Conservation (phyloP, 371 early-diverging fungal species). For the Circinella umbellata region DNA sequence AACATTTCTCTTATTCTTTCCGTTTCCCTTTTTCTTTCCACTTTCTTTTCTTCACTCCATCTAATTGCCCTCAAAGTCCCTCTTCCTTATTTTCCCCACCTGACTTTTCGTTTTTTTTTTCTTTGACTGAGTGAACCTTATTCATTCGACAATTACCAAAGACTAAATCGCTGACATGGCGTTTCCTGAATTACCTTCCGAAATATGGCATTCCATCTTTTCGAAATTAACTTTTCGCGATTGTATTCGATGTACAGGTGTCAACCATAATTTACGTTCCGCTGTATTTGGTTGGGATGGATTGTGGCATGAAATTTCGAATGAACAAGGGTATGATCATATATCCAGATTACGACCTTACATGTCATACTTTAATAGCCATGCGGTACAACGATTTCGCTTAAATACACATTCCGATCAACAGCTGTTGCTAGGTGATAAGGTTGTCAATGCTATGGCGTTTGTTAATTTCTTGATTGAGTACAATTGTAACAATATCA, state of each 20-base stretch:
- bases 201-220: slow-evolving; percentile 2
- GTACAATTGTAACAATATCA: background rate
- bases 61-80: too few species aligned
- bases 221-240: background rate
- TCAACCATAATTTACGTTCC: background rate
- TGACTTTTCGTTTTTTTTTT: too few species aligned
- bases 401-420: background rate
- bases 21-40: too few species aligned
- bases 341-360: background rate
- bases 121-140: too few species aligned
- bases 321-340: background rate
- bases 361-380: background rate
- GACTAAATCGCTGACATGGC: background rate
- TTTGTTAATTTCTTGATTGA: background rate
- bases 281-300: background rate
- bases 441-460: background rate
- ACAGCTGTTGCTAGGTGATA: background rate
- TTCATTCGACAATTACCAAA: too few species aligned
- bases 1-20: too few species aligned
- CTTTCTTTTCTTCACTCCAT: too few species aligned
- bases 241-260: slow-evolving; percentile 3
- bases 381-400: background rate
- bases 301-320: slow-evolving; percentile 2
- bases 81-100: too few species aligned
- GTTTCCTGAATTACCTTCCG: background rate